Conservation (phyloP, 495 filamentous ascomycete species). For the Trichocladium uniseriatum region DNA sequence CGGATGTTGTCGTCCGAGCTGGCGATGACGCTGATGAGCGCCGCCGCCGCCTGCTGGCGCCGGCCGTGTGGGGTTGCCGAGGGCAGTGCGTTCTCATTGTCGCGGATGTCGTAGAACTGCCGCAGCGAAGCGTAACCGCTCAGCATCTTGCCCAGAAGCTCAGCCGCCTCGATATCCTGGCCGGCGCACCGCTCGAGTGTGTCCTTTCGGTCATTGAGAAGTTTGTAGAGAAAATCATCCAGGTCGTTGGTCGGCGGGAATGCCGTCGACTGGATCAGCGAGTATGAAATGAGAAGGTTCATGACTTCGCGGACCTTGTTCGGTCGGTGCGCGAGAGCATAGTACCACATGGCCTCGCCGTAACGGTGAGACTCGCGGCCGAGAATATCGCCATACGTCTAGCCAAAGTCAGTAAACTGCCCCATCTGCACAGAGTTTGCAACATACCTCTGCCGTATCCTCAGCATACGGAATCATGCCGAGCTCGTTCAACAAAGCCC, state of each 20-base stretch:
- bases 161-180: constrained; percentile 65
- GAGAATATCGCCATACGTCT: constrained; percentile 72
- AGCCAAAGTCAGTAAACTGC: constrained; percentile 13
- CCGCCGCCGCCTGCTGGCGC: constrained; percentile 56
- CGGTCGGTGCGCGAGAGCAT: constrained; percentile 64
- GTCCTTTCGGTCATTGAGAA: constrained; percentile 57
- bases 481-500: constrained; percentile 57
- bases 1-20: constrained; percentile 83
- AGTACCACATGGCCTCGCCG: constrained; percentile 76
- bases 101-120: constrained; percentile 78
- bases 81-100: constrained; percentile 36
- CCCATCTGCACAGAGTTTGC: constrained; percentile 4
- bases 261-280: constrained; percentile 69
- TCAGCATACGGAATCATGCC: constrained; percentile 62
- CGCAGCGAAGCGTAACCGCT: constrained; percentile 84
- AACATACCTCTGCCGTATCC: constrained; percentile 66
- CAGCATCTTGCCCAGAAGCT: constrained; percentile 70
- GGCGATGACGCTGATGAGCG: constrained; percentile 66
- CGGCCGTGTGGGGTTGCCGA: constrained; percentile 36
- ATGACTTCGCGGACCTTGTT: constrained; percentile 72
- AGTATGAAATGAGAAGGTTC: constrained; percentile 77
- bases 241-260: constrained; percentile 60
- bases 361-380: constrained; percentile 58
- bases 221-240: constrained; percentile 53
- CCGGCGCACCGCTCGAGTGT: constrained; percentile 55